Base-by-base conservation (phyloP, 2,329 filamentous ascomycete genomes). In the Exophiala lecanii-corni region DNA sequence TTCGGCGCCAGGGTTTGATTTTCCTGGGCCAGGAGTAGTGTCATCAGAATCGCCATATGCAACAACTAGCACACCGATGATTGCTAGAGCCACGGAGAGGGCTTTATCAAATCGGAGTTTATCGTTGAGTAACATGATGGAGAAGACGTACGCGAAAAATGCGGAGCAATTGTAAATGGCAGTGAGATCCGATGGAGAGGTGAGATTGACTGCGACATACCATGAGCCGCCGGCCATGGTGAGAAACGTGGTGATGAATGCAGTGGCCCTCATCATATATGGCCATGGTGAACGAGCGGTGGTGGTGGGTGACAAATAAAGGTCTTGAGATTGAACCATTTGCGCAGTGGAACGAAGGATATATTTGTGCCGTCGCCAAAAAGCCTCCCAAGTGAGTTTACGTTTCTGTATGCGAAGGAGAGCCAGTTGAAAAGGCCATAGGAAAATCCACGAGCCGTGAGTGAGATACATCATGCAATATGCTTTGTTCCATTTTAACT, bases 81-180 rank as follows among this genome's bases (percentile, higher is more conserved):
- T 94, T 41, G 92, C 92, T 28, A 98, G 78, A 9, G 79, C 74
- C 1, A 98, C 92, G 3, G 91, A 86, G 38, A 94, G 62, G 19
- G 89, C 82, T 70, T 98, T 98, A 67, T 87, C 87, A 26, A 83
- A 68, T 16, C 87, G 81, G 9, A 96, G 68, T 54, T 84, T 87
- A 64, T 98, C 92, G 44, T 86, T 81, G 2, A 98, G 73, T 13
- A 98, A 68, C 1, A 89, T 89, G 33, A 98, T 89, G 34, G 86
- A 94, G 62, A 98, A 98, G 9, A 87, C 91, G 62, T 98, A 98
- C 36, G 92, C 92, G 64, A 98, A 98, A 68, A 98, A 98, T 45
- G 92, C 91, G 40, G 87, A 94, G 73, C 92, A 98, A 69, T 98
- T 98, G 76, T 98, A 98, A 57, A 98, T 98, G 41, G 92, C 92